Base-by-base conservation (phyloP, 805 yeast species). In the Yarrowia sp. region DNA sequence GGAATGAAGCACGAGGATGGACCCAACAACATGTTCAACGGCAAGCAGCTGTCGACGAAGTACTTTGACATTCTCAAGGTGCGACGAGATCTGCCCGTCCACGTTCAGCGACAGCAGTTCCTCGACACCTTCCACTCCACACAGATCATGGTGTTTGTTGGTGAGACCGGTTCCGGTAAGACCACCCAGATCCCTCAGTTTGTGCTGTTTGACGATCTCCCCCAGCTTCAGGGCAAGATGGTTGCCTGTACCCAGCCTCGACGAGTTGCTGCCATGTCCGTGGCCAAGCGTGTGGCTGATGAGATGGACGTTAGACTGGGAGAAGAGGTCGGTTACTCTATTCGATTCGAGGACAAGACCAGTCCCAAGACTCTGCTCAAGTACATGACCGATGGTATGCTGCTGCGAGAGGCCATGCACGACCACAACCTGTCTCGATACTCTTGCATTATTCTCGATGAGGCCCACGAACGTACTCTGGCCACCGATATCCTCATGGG, bases 311-410 rank as follows among this genome's bases (percentile, higher is more conserved):
- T 94, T 7, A 83, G 85, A 70, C 81, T 94, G 65, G 99, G 99
- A 43, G 89, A 89, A 72, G 97, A 94, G 79, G 98, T 94, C 70
- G 99, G 99, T 81, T 94, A 94, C 80, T 87, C 89, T 72, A 90
- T 94, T 74, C 89, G 99, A 82, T 94, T 94, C 77, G 98, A 95
- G 74, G 93, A 94, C 79, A 91, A 86, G 74, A 91, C 97, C 1
- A 82, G 90, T 49, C 83, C 84, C 68, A 89, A 87, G 73, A 94
- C 99, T 7, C 85, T 93, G 45, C 82, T 94, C 75, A 92, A 92
- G 79, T 94, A 95, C 82, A 91, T 94, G 98, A 94, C 99, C 11
- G 99, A 94, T 82, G 99, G 99, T 87, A 93, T 94, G 98, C 84
- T 94, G 67, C 82, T 94, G 73, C 86, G 98, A 76, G 99, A 94